These are phyloP conservation scores for Senna siamea DNA, from an alignment of 306 rosid species.

Conservation along the genomic window DNA sequence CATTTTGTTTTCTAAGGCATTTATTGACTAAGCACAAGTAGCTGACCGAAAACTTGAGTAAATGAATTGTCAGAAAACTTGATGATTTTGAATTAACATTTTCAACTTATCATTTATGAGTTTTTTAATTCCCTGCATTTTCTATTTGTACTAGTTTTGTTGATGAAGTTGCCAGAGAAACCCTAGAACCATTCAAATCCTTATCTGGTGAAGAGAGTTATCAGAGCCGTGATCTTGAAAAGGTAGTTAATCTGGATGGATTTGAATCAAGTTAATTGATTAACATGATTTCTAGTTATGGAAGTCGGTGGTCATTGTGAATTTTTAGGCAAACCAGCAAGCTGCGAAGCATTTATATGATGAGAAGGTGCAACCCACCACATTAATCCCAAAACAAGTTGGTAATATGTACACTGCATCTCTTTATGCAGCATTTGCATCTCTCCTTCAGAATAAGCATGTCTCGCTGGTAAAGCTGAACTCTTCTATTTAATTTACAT, in stretches of 20 bases:
- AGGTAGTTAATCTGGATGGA: slow-evolving; percentile 51
- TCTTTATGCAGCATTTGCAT: slow-evolving; percentile 77
- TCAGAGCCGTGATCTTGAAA: slow-evolving; percentile 82
- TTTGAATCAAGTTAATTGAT: neutral
- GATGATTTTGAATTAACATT: neutral
- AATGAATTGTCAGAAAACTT: slow-evolving; percentile 1
- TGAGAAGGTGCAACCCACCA: slow-evolving; percentile 74
- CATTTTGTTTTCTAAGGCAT: slow-evolving; percentile 8
- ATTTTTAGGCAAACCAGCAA: slow-evolving; percentile 69
- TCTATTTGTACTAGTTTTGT: slow-evolving; percentile 55
- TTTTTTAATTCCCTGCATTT: slow-evolving; percentile 1
- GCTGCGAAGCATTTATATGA: slow-evolving; percentile 66
- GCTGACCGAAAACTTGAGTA: neutral
- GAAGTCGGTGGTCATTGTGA: slow-evolving; percentile 17
- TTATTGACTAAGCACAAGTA: neutral
- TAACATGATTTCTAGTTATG: slow-evolving; percentile 5
- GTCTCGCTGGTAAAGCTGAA: slow-evolving; percentile 56
- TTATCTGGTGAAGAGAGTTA: slow-evolving; percentile 73
- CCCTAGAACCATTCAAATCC: slow-evolving; percentile 61
- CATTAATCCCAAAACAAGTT: slow-evolving; percentile 82
- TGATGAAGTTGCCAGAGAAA: slow-evolving; percentile 64
- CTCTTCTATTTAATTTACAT: neutral
- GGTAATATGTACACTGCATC: slow-evolving; percentile 93
- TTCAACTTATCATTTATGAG: neutral
- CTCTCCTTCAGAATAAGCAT: slow-evolving; percentile 69